Conservation (phyloP, 208 protist species). For the Entamoeba invadens region DNA sequence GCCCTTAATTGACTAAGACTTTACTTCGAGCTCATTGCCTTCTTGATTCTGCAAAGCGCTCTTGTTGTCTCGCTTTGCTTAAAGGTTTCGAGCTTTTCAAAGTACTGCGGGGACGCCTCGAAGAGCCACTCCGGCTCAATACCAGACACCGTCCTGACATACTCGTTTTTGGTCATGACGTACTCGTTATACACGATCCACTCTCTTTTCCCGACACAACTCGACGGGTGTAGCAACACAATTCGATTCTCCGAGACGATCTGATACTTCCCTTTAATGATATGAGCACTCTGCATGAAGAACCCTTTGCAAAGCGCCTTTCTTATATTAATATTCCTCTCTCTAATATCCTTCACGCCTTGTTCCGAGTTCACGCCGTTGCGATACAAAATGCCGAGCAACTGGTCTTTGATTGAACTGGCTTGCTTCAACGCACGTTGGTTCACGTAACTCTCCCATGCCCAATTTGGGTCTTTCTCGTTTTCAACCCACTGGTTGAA, state of each 20-base stretch:
- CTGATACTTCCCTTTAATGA: not conserved
- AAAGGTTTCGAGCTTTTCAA: not conserved
- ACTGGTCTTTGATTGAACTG: slow-evolving; percentile 74
- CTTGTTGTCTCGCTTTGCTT: not conserved
- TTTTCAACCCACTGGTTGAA: slow-evolving; percentile 78
- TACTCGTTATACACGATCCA: not conserved
- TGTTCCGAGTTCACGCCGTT: slow-evolving; percentile 40
- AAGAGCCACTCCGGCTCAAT: slow-evolving; percentile 89
- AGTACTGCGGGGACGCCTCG: slow-evolving; percentile 55
- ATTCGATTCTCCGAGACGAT: not conserved
- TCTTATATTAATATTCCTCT: slow-evolving; percentile 35
- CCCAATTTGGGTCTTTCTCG: slow-evolving; percentile 67
- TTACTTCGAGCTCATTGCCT: too few species aligned
- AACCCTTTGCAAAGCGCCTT: slow-evolving; percentile 76
- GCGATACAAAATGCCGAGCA: slow-evolving; percentile 73
- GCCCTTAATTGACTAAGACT: too few species aligned
- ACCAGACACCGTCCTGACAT: slow-evolving; percentile 57
- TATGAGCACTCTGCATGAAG: slow-evolving; percentile 43
- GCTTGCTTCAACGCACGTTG: slow-evolving; percentile 58
- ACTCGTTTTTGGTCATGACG: not conserved
- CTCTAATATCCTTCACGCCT: slow-evolving; percentile 39
- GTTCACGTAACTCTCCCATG: slow-evolving; percentile 82
- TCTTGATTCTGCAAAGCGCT: not conserved
- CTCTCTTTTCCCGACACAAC: not conserved
- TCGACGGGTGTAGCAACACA: not conserved